Evolutionary conservation across 2,329 filamentous ascomycete species (phyloP).

Genomic region (Ceratocystis ficicola): DNA sequence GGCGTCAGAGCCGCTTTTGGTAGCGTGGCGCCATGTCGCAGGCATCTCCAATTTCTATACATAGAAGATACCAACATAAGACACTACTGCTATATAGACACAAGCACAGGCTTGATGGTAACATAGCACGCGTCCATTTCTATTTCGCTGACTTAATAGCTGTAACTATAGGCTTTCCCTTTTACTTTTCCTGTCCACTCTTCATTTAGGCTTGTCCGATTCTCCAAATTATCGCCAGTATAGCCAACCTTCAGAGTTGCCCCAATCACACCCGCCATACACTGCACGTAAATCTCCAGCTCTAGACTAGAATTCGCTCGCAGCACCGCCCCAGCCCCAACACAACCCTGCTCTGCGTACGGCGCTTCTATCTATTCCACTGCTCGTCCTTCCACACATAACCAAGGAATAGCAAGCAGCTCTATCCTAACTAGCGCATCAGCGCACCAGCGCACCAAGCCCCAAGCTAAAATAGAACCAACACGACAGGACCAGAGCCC

Average conservation of each 20-base stretch:
- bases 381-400: background rate
- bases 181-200: background rate
- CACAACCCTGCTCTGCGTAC: background rate
- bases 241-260: background rate
- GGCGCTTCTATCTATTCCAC: background rate
- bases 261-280: background rate
- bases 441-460: background rate
- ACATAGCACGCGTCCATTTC: background rate
- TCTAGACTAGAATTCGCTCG: no score
- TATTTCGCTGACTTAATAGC: background rate
- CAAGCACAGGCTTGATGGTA: background rate
- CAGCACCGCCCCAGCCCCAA: background rate
- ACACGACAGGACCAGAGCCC: background rate
- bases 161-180: background rate
- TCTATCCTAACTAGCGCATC: background rate
- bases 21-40: background rate
- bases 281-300: no score
- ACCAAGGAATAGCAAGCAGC: background rate
- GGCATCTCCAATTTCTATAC: slow-evolving; percentile 2
- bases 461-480: slow-evolving; percentile 6
- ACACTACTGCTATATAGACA: background rate
- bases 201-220: background rate
- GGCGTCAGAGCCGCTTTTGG: background rate
- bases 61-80: background rate
- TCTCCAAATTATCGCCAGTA: background rate